phyloP scores from a whole-genome alignment of 768 basidiomycete species.

The Suillus hirtellus region DNA sequence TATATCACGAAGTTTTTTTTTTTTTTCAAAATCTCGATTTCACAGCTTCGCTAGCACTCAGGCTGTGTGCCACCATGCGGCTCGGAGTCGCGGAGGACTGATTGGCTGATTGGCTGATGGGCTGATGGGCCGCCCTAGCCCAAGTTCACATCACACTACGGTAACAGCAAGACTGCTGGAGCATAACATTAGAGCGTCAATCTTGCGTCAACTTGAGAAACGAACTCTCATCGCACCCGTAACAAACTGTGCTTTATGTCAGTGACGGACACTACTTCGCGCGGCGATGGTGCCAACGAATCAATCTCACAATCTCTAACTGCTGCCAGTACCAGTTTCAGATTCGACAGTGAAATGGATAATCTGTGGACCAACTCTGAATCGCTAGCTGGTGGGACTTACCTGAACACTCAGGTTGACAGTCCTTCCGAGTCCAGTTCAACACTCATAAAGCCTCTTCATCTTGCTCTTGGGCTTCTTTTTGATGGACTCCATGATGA shows the following conservation, averaged over 20 bases:
- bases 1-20: background rate
- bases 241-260: background rate
- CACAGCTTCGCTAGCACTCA: background rate
- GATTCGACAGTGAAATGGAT: conserved; percentile 13
- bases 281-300: background rate
- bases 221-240: background rate
- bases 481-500: conserved; percentile 6
- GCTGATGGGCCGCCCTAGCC: too few relatives aligned
- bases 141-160: background rate
- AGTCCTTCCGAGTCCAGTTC: background rate
- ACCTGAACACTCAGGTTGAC: background rate
- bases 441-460: conserved; percentile 8
- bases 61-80: background rate
- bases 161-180: background rate
- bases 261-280: background rate
- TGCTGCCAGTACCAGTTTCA: conserved; percentile 3
- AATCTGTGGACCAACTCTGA: conserved; percentile 9
- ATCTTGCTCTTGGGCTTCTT: conserved; percentile 13
- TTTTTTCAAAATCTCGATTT: background rate
- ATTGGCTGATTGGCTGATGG: too few relatives aligned
- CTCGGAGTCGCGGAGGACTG: background rate
- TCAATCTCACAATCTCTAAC: background rate
- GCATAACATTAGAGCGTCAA: background rate
- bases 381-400: conserved; percentile 1
- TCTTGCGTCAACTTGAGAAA: background rate